Conservation (phyloP, 352 stramenopile genomes). For the Globisporangium takayamanum region DNA sequence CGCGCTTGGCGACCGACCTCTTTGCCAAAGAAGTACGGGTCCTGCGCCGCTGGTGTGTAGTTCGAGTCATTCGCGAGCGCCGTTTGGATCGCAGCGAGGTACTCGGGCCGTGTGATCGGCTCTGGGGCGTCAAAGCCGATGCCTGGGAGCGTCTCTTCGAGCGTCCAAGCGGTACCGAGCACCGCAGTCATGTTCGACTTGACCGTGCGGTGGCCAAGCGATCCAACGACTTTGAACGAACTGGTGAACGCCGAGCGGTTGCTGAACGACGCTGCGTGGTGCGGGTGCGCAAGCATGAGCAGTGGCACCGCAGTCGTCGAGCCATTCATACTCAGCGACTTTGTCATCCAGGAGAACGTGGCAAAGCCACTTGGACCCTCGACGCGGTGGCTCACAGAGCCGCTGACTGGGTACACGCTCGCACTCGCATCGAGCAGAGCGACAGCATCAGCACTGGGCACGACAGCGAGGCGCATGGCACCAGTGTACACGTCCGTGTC, state of each 20-base stretch:
- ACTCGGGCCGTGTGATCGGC: slow-evolving; percentile 23
- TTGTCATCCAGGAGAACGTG: slow-evolving; percentile 58
- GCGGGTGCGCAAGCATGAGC: slow-evolving; percentile 69
- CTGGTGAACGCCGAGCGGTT: slow-evolving; percentile 11
- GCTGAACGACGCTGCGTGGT: slow-evolving; percentile 54
- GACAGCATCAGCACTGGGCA: slow-evolving; percentile 27
- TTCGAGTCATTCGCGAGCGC: slow-evolving; percentile 59
- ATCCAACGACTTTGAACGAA: slow-evolving; percentile 34
- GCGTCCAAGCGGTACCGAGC: slow-evolving; percentile 48
- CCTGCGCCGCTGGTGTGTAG: slow-evolving; percentile 51
- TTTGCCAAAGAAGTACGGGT: slow-evolving; percentile 88
- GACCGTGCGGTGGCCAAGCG: slow-evolving; percentile 58
- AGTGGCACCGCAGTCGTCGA: slow-evolving; percentile 18
- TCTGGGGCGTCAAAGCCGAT: slow-evolving; percentile 38
- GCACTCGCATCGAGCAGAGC: slow-evolving; percentile 43
- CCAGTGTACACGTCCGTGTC: slow-evolving; percentile 62
- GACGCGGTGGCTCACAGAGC: slow-evolving; percentile 34
- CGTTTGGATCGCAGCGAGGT: slow-evolving; percentile 42
- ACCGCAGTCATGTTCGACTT: slow-evolving; percentile 82
- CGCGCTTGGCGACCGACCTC: slow-evolving; percentile 72
- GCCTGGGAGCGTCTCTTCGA: slow-evolving; percentile 49
- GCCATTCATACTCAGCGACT: slow-evolving; percentile 24
- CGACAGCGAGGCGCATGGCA: slow-evolving; percentile 46
- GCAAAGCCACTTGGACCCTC: slow-evolving; percentile 23
- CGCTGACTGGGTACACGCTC: slow-evolving; percentile 43